Base-by-base conservation (phyloP, 345 rosid genomes). In the Gossypium thurberi region DNA sequence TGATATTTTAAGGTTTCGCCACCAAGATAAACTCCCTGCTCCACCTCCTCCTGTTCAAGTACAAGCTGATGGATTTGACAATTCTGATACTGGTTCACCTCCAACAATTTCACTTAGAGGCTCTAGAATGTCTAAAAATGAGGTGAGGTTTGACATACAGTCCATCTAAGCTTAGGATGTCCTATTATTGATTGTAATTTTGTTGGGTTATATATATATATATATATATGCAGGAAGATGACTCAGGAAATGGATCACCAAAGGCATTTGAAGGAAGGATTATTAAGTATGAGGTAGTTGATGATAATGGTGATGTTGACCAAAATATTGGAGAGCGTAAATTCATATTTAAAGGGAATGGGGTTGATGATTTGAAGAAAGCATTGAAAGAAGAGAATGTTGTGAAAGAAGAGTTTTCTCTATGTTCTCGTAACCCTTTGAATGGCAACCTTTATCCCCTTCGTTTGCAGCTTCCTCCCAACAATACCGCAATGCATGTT, bases 381-480 rank as follows among this genome's bases (percentile, higher is more conserved):
- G 85, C 59, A 71, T 76, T 96, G 76, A 80, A 82, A 82, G 89
- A 91, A 77, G 87, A 84, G 75, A 87, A 91, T 1, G 89, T 90
- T 2, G 70, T 83, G 1, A 65, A 78, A 62, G 72, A 68, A 20
- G 90, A 88, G 53, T 73, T 93, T 56, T 67, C 85, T 33, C 85
- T 91, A 65, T 96, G 99, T 81, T 87, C 91, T 71, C 87, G 85
- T 0, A 90, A 84, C 75, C 96, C 93, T 52, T 85, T 89, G 81
- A 90, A 85, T 72, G 93, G 87, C 9, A 84, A 87, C 81, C 89
- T 93, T 53, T 84, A 89, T 75, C 97, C 96, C 1, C 96, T 93
- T 62, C 87, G 89, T 33, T 83, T 96, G 74, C 96, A 91, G 79
- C 97, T 96, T 69, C 99, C 99, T 79, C 98, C 99, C 48, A 91